Evolutionary conservation across 2,329 filamentous ascomycete species (phyloP), one percentile per base, ranked within the genome.

Genomic region (Beauveria sp.): DNA sequence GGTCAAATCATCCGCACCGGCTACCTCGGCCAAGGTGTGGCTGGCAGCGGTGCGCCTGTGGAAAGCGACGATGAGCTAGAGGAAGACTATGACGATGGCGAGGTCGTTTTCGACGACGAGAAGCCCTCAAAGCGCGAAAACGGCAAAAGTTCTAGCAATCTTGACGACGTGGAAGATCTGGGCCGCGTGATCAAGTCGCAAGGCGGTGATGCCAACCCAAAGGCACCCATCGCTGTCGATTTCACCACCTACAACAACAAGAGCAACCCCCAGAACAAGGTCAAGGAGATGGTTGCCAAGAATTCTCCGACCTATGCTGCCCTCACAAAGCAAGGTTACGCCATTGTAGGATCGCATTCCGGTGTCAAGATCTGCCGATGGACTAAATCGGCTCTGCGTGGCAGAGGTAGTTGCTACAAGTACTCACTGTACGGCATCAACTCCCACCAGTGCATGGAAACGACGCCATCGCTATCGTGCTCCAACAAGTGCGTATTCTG

Each of bases 401-500:
- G 93, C 14, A 88, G 93, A 46, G 95, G 93, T 5, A 96, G 91
- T 26, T 99, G 93, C 79, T 99, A 99, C 81, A 98, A 99, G 71
- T 97, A 86, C 75, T 96, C 91, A 0, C 96, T 99, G 74, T 99
- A 99, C 74, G 93, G 93, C 54, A 99, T 99, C 73, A 86, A 89
- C 66, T 97, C 93, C 0, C 95, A 99, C 71, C 88, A 96, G 64
- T 99, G 93, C 75, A 99, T 99, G 95, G 93, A 99, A 76, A 93
- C 93, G 2, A 98, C 93, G 0, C 93, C 93, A 0, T 96, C 93
- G 0, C 84, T 99, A 4, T 96, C 91, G 10, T 99, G 93, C 80
- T 95, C 89, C 65, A 98, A 98, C 79, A 98, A 99, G 74, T 98
- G 95, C 74, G 91, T 99, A 66, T 99, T 98, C 75, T 99, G 93